phyloP scores from a whole-genome alignment of 2,329 filamentous ascomycete genomes.

The Colletotrichum tropicicola region DNA sequence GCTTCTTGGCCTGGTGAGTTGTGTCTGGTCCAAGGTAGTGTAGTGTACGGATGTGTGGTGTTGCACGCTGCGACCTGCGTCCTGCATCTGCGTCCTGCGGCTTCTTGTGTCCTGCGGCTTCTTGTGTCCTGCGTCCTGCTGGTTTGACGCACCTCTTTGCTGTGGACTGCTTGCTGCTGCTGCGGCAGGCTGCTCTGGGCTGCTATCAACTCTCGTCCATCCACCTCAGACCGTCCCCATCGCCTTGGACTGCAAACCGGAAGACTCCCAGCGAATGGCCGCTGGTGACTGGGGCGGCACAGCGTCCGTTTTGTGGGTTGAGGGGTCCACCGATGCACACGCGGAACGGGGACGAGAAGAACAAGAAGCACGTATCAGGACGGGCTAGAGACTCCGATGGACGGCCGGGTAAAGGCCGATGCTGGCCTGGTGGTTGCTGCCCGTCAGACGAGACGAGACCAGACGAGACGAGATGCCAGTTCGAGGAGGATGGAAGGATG shows the following conservation, averaged over 20 bases:
- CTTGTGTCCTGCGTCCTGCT: slow-evolving; percentile 3
- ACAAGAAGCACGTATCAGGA: not conserved
- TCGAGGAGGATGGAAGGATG: too few species aligned
- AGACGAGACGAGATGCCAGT: too few species aligned
- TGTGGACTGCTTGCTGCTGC: not conserved
- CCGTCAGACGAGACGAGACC: not conserved
- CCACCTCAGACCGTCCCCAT: not conserved
- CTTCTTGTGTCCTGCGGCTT: not conserved
- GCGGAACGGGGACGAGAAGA: slow-evolving; percentile 8
- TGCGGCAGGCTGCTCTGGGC: not conserved
- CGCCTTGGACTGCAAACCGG: not conserved
- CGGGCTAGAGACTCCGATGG: slow-evolving; percentile 9
- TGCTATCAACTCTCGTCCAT: not conserved
- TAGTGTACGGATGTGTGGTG: too few species aligned
- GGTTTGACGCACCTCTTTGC: not conserved
- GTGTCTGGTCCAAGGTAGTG: too few species aligned
- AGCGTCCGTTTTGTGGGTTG: slow-evolving; percentile 8
- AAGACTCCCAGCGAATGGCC: not conserved
- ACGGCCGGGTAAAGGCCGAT: slow-evolving; percentile 20
- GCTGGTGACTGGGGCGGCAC: not conserved
- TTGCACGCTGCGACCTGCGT: slow-evolving; percentile 8
- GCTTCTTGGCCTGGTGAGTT: not conserved
- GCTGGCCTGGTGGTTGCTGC: not conserved
- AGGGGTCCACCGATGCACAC: slow-evolving; percentile 5
- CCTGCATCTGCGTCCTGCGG: slow-evolving; percentile 13